Base-by-base conservation (phyloP, 2,329 filamentous ascomycete genomes). In the Apiospora aurea region DNA sequence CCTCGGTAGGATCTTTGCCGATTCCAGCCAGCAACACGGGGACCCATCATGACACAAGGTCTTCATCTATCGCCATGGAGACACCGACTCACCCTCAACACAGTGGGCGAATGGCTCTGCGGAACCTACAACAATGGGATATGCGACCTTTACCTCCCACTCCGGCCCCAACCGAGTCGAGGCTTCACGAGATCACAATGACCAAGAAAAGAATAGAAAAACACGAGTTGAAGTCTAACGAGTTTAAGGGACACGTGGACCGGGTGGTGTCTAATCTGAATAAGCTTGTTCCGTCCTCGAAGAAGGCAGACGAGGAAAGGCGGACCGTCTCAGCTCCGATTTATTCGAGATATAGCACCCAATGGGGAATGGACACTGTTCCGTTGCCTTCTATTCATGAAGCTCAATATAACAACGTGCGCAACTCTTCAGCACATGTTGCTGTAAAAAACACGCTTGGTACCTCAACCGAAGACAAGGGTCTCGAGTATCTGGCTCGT, bases 321-420 rank as follows among this genome's bases (percentile, higher is more conserved):
- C 84, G 88, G 26, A 79, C 83, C 43, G 83, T 86, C 4, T 90
- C 88, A 14, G 88, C 87, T 4, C 88, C 88, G 0, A 83, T 82
- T 1, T 85, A 87, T 68, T 81, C 81, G 8, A 82, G 85, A 29
- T 79, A 79, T 16, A 81, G 79, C 72, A 83, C 79, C 49, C 79
- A 80, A 70, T 79, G 78, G 78, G 77, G 77, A 26, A 81, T 73
- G 75, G 76, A 83, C 76, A 74, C 81, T 6, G 77, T 81, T 11
- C 82, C 81, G 7, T 76, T 89, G 34, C 86, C 88, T 2, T 84
- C 86, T 0, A 89, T 90, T 53, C 82, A 83, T 24, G 88, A 83
- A 82, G 72, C 78, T 75, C 24, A 72, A 13, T 51, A 66, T 13
- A 76, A 79, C 68, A 87, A 84, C 71, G 72, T 79, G 49, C 84